Conservation (phyloP, 2,329 filamentous ascomycete species). For the Fusarium sterilihyphosum region DNA sequence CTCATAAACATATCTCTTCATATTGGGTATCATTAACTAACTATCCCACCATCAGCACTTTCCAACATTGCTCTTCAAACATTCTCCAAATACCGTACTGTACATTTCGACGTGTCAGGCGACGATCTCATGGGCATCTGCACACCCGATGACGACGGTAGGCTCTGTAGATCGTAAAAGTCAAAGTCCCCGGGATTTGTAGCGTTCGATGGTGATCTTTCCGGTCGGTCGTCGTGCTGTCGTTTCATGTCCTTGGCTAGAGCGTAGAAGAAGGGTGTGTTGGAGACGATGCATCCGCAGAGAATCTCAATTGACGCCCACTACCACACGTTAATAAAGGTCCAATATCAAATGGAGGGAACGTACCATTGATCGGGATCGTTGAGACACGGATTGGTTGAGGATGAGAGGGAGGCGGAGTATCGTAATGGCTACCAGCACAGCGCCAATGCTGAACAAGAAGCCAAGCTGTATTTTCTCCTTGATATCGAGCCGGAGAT, state of each 20-base stretch:
- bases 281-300: slow-evolving; percentile 46
- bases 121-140: background rate
- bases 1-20: background rate
- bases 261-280: slow-evolving; percentile 46
- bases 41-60: background rate
- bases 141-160: slow-evolving; percentile 12
- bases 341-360: fast-evolving
- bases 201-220: slow-evolving; percentile 18
- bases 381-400: slow-evolving; percentile 42
- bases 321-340: slow-evolving; percentile 9
- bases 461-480: slow-evolving; percentile 38
- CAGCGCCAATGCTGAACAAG: slow-evolving; percentile 42
- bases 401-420: slow-evolving; percentile 45
- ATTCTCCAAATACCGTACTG: slow-evolving; percentile 1
- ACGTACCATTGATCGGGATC: slow-evolving; percentile 44
- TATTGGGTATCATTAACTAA: slow-evolving; percentile 16
- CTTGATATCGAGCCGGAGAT: slow-evolving; percentile 29
- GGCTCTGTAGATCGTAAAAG: slow-evolving; percentile 28
- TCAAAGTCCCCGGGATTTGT: slow-evolving; percentile 11
- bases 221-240: slow-evolving; percentile 37
- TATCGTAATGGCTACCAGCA: slow-evolving; percentile 45
- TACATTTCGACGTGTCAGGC: slow-evolving; percentile 1
- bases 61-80: background rate
- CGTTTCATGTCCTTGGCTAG: slow-evolving; percentile 42
- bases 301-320: slow-evolving; percentile 48